These are phyloP conservation scores for Triangularia setosa DNA, from an alignment of 2,329 filamentous ascomycete species.

Conservation along the genomic window DNA sequence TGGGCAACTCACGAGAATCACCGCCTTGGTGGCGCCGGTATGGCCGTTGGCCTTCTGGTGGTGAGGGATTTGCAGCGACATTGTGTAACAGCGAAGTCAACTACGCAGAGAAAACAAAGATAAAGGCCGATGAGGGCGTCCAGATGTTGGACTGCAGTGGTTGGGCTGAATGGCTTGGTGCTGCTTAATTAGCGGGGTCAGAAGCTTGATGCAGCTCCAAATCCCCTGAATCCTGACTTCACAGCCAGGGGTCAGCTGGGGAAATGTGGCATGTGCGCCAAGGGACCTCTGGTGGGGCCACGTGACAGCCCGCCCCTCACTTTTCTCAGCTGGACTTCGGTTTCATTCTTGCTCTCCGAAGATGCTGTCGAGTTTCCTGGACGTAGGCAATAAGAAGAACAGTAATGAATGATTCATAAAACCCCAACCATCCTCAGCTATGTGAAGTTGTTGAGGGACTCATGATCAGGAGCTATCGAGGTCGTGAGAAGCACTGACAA, in stretches of 20 bases:
- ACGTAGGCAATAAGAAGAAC: not conserved
- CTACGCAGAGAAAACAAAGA: not conserved
- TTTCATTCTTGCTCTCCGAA: not conserved
- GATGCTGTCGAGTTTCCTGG: not conserved
- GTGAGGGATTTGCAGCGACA: slow-evolving; percentile 57
- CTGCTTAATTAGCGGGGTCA: slow-evolving; percentile 3
- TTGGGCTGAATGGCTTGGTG: not conserved
- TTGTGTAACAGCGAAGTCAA: too few species aligned
- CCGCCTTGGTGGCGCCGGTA: slow-evolving; percentile 74
- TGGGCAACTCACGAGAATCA: slow-evolving; percentile 72
- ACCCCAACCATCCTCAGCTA: not conserved
- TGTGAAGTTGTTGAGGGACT: not conserved
- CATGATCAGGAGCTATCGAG: not conserved
- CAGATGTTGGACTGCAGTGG: not conserved
- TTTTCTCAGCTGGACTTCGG: not conserved
- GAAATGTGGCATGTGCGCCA: not conserved
- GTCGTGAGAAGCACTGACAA: not conserved
- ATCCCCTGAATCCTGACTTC: slow-evolving; percentile 4
- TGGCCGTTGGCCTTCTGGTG: slow-evolving; percentile 46
- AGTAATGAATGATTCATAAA: not conserved
- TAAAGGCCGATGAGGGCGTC: not conserved
- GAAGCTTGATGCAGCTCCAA: slow-evolving; percentile 7
- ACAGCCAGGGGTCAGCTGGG: not conserved
- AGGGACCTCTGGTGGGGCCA: not conserved
- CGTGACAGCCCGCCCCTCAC: not conserved